These are phyloP conservation scores for Euclidium syriacum DNA, from an alignment of 345 rosid species.

Conservation along the genomic window DNA sequence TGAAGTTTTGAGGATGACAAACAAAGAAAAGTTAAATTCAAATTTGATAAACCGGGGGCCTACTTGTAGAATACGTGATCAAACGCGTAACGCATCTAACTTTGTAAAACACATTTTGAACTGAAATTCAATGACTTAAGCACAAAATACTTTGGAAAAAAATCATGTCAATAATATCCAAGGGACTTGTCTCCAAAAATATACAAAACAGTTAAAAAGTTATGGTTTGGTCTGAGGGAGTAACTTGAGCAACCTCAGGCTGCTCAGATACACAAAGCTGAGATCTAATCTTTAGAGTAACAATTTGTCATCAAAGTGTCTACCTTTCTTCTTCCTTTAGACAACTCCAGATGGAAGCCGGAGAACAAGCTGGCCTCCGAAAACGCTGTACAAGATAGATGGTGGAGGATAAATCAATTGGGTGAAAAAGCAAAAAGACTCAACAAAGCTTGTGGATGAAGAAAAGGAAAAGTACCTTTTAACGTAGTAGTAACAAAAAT, in stretches of 20 bases:
- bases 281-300: background rate
- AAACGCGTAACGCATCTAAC: too few species aligned
- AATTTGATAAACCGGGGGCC: too few species aligned
- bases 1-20: too few species aligned
- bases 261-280: background rate
- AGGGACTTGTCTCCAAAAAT: background rate
- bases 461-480: slow-evolving; percentile 45
- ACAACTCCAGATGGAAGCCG: slow-evolving; percentile 82
- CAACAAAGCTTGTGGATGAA: background rate
- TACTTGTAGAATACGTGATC: too few species aligned
- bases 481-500: slow-evolving; percentile 87
- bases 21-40: too few species aligned
- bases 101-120: too few species aligned
- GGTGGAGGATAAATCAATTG: background rate
- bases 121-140: too few species aligned
- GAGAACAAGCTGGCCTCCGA: slow-evolving; percentile 74
- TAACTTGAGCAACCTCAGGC: too few species aligned
- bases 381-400: slow-evolving; percentile 37
- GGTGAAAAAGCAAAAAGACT: background rate
- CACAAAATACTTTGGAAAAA: too few species aligned
- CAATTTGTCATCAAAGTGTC: background rate
- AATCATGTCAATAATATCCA: background rate
- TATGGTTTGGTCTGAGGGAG: background rate
- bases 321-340: slow-evolving; percentile 4
- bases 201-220: background rate